phyloP scores from a whole-genome alignment of 2,329 filamentous ascomycete genomes.

The Parastagonospora nodorum region DNA sequence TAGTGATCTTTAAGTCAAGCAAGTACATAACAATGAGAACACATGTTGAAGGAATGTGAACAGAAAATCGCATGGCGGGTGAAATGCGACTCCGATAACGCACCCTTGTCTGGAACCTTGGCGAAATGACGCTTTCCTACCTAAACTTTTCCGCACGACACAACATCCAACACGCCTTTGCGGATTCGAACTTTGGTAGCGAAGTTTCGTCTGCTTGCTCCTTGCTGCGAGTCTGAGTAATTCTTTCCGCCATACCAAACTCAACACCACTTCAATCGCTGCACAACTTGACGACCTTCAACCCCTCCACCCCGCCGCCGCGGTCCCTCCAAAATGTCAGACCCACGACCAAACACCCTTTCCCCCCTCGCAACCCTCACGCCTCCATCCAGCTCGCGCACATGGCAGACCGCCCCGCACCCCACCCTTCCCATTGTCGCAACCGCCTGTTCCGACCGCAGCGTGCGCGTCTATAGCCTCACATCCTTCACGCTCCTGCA shows the following conservation, averaged over 20 bases:
- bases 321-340: slow-evolving; percentile 20
- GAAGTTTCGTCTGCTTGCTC: background rate
- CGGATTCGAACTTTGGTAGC: background rate
- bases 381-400: slow-evolving; percentile 63
- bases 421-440: slow-evolving; percentile 86
- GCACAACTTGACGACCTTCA: background rate
- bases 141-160: slow-evolving; percentile 18
- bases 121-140: slow-evolving; percentile 27
- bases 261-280: background rate
- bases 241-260: background rate
- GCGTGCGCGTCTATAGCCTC: slow-evolving; percentile 87
- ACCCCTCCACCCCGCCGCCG: slow-evolving; percentile 1
- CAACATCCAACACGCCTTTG: slow-evolving; percentile 3
- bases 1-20: too few relatives aligned
- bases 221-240: background rate
- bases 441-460: slow-evolving; percentile 84
- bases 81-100: slow-evolving; percentile 12
- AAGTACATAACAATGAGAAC: too few relatives aligned
- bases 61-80: too few relatives aligned
- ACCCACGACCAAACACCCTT: slow-evolving; percentile 31
- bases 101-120: slow-evolving; percentile 14
- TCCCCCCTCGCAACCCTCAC: slow-evolving; percentile 57
- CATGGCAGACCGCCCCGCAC: slow-evolving; percentile 86
- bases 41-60: too few relatives aligned
- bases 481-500: slow-evolving; percentile 79